A percentile compares a stretch with the other conserved stretches of the same genome.
Conservation (phyloP, 768 basidiomycete genomes). For the Suillus cothurnatus region DNA sequence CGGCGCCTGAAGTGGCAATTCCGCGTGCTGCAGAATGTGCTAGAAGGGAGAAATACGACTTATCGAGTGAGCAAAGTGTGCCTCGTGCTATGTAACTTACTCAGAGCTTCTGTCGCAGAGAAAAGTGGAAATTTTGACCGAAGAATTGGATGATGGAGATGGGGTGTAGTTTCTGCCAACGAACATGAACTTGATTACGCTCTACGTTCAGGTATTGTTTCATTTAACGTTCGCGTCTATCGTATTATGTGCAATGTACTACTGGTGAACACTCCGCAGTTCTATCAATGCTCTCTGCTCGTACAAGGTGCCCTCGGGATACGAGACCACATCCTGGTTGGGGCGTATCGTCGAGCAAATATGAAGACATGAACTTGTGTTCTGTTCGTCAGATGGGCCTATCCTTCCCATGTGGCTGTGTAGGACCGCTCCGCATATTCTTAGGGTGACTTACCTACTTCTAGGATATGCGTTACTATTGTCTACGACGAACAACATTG, state of each 20-base stretch:
- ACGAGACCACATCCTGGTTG: conserved; percentile 54
- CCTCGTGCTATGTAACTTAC: not conserved
- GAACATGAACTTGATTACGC: not conserved
- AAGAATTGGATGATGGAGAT: conserved; percentile 66
- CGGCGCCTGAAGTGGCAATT: conserved; percentile 74
- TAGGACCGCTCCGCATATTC: not conserved
- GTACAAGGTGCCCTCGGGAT: conserved; percentile 78
- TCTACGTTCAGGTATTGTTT: conserved; percentile 11
- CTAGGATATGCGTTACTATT: not conserved
- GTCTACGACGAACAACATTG: not conserved
- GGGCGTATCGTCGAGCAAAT: conserved; percentile 83
- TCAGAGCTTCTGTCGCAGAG: conserved; percentile 38
- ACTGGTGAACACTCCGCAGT: conserved; percentile 9
- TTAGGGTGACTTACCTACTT: not conserved
- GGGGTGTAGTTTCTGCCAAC: conserved; percentile 39
- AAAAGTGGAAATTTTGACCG: conserved; percentile 63
- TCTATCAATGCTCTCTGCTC: conserved; percentile 44
- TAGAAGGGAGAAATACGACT: conserved; percentile 68
- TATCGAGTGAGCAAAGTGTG: conserved; percentile 54
- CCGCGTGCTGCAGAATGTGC: conserved; percentile 56
- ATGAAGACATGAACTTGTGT: conserved; percentile 31
- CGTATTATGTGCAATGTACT: conserved; percentile 6
- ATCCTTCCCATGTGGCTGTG: not conserved
- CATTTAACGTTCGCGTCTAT: conserved; percentile 1
- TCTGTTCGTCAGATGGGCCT: conserved; percentile 1